Conservation (phyloP, 306 rosid genomes). For the Ceratonia siliqua region DNA sequence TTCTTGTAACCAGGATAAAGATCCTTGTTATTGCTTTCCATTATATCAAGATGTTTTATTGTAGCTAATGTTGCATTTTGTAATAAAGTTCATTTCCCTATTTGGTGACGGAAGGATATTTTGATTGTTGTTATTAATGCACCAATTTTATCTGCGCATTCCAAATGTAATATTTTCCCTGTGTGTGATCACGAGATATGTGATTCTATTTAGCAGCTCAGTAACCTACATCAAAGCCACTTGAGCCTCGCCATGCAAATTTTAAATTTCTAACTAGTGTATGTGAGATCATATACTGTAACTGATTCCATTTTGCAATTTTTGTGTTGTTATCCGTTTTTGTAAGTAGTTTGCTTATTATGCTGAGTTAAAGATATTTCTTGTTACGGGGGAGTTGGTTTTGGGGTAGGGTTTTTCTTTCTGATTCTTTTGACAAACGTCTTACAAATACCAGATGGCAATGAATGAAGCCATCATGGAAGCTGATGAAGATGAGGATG, state of each 20-base stretch:
- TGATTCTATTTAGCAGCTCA: constrained; percentile 14
- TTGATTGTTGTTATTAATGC: not conserved
- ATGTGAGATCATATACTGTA: not conserved
- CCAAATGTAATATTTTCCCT: not conserved
- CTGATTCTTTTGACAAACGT: constrained; percentile 16
- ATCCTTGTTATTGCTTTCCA: not conserved
- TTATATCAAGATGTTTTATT: not conserved
- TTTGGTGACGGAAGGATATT: not conserved
- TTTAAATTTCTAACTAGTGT: constrained; percentile 11
- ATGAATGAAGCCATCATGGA: constrained; percentile 72
- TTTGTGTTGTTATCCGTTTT: not conserved
- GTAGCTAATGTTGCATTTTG: not conserved
- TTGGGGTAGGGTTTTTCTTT: not conserved
- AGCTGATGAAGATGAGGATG: constrained; percentile 40
- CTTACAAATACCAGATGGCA: constrained; percentile 61
- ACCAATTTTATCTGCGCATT: not conserved
- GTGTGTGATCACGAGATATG: not conserved
- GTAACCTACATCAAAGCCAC: constrained; percentile 6
- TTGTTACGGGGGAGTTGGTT: constrained; percentile 19
- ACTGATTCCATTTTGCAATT: not conserved
- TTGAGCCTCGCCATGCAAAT: not conserved
- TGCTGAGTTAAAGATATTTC: not conserved
- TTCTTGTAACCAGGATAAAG: not conserved
- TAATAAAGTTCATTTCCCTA: not conserved
- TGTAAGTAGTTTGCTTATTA: not conserved